Evolutionary conservation across 2,329 filamentous ascomycete species (phyloP).

Genomic region (Sporothrix mexicana): DNA sequence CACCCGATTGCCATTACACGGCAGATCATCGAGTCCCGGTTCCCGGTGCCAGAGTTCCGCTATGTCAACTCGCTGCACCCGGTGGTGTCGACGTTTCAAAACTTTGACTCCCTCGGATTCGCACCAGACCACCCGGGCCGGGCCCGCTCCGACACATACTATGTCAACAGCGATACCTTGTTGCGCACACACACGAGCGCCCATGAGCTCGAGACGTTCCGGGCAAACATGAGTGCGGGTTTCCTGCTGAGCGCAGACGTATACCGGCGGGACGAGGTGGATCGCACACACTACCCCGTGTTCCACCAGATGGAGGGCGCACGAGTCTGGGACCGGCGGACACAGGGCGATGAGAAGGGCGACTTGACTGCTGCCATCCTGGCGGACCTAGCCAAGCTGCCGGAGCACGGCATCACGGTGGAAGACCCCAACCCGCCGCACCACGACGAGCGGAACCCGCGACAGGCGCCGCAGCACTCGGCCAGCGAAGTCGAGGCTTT

Average conservation of each 20-base stretch:
- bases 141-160: constrained; percentile 90
- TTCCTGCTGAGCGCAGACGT: constrained; percentile 93
- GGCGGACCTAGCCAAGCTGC: constrained; percentile 72
- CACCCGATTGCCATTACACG: constrained; percentile 92
- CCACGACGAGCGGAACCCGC: constrained; percentile 79
- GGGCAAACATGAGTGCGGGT: constrained; percentile 72
- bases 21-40: constrained; percentile 88
- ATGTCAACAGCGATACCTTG: constrained; percentile 82
- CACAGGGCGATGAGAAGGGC: constrained; percentile 57
- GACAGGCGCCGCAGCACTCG: constrained; percentile 75
- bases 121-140: constrained; percentile 86
- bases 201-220: constrained; percentile 84
- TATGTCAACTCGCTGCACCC: constrained; percentile 81
- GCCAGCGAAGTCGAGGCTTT: constrained; percentile 81
- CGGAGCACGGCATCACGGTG: constrained; percentile 75
- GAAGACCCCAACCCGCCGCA: constrained; percentile 83
- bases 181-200: constrained; percentile 93
- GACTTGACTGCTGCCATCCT: constrained; percentile 70
- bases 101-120: constrained; percentile 97
- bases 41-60: constrained; percentile 73
- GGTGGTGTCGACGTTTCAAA: constrained; percentile 82
- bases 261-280: constrained; percentile 92
- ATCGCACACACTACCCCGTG: constrained; percentile 91
- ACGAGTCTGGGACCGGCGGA: constrained; percentile 78
- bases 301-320: constrained; percentile 99